phyloP scores from a whole-genome alignment of 768 basidiomycete genomes.

The Boletus pseudopeckii region DNA sequence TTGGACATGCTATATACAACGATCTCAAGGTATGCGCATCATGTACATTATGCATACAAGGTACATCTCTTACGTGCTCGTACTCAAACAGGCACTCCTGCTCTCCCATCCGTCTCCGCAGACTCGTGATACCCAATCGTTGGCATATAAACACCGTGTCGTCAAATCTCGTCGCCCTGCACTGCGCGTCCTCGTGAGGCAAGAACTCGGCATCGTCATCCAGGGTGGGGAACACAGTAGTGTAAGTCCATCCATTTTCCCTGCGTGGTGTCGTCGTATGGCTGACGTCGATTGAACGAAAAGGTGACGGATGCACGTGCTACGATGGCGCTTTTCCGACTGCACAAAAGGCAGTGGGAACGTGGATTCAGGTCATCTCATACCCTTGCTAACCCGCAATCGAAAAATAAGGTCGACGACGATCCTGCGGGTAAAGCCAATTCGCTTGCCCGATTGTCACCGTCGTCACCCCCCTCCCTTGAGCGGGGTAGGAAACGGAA shows the following conservation, averaged over 20 bases:
- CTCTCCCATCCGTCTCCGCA: slow-evolving; percentile 65
- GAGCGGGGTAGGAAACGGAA: slow-evolving; percentile 14
- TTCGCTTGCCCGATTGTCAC: neutral
- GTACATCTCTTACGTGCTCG: neutral
- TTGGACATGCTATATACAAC: slow-evolving; percentile 90
- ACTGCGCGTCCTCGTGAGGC: slow-evolving; percentile 72
- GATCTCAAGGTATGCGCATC: slow-evolving; percentile 63
- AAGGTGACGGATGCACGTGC: slow-evolving; percentile 93
- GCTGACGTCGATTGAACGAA: neutral
- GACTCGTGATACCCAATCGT: slow-evolving; percentile 68
- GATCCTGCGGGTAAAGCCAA: neutral
- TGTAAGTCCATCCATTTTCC: slow-evolving; percentile 42
- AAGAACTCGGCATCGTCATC: slow-evolving; percentile 76
- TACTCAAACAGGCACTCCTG: slow-evolving; percentile 47
- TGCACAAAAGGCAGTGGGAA: slow-evolving; percentile 85
- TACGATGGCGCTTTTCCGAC: slow-evolving; percentile 88
- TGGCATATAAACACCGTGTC: slow-evolving; percentile 57
- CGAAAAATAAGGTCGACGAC: neutral
- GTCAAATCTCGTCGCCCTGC: slow-evolving; percentile 65
- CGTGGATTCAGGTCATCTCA: slow-evolving; percentile 30
- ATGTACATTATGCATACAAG: neutral
- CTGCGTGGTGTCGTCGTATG: neutral
- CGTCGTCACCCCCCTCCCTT: neutral
- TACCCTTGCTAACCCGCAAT: neutral
- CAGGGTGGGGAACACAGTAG: slow-evolving; percentile 90